Evolutionary conservation across 2,329 filamentous ascomycete genomes (phyloP), one percentile per base, ranked within the genome.

Genomic region (Amesomyces nigricolor): DNA sequence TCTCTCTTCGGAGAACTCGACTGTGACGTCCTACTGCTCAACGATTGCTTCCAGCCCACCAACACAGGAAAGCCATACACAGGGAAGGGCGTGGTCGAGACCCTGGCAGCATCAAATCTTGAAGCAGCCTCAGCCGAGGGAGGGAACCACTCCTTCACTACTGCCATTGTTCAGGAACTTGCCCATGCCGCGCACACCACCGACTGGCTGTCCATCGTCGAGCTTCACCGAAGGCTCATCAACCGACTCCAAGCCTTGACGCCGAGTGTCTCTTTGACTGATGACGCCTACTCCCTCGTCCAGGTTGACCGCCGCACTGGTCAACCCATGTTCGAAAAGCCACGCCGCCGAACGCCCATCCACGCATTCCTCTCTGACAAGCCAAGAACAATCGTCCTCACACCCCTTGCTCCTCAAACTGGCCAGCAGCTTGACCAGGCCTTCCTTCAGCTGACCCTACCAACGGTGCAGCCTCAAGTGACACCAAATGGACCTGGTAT

Each of bases 61-160:
- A 76, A 79, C 54, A 73, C 76, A 1, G 73, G 78, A 35, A 80
- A 79, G 0, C 75, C 78, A 2, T 76, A 78, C 0, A 71, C 32
- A 5, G 57, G 57, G 8, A 52, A 48, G 4, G 55, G 57, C 0
- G 32, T 56, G 4, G 38, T 83, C 54, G 63, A 77, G 42, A 67
- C 83, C 2, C 79, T 62, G 7, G 56, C 60, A 37, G 60, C 80
- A 0, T 82, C 81, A 57, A 77, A 71, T 0, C 67, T 83, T 22
- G 81, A 79, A 2, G 67, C 83, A 7, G 64, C 81, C 1, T 78
- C 79, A 0, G 72, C 75, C 0, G 17, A 58, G 58, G 45, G 52
- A 46, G 37, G 60, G 52, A 7, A n/a, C 8, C 44, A 57, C 9
- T 55, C 53, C 0, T 62, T 62, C 49, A 61, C 61, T 2, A 22